A percentile compares a stretch with the other conserved stretches of the same genome.
Evolutionary conservation across 345 rosid species (phyloP).

Genomic region (Heritiera littoralis): DNA sequence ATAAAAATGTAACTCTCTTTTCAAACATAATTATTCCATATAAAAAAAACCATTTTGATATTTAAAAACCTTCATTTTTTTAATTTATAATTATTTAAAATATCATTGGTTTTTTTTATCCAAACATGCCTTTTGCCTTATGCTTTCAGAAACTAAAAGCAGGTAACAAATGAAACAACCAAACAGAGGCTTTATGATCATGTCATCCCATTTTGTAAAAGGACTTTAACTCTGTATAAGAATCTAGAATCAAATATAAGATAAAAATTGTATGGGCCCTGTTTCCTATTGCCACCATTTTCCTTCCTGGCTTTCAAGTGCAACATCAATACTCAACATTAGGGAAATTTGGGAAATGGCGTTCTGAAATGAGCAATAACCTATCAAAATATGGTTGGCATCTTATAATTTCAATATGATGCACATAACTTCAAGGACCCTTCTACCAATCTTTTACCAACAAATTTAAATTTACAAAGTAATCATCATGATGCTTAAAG

Average conservation of each 20-base stretch:
- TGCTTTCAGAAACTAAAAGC: neutral
- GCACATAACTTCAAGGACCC: constrained; percentile 5
- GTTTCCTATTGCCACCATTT: neutral
- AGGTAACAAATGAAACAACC: neutral
- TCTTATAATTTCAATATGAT: neutral
- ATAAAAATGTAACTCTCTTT: neutral
- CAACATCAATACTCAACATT: neutral
- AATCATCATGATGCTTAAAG: neutral
- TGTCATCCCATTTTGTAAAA: neutral
- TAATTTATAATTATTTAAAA: neutral
- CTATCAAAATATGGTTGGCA: neutral
- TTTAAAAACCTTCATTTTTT: neutral
- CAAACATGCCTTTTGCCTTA: neutral
- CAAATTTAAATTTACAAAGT: neutral
- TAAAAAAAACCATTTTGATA: neutral
- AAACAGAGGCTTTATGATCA: neutral
- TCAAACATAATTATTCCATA: neutral
- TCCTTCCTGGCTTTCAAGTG: neutral
- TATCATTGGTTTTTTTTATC: neutral
- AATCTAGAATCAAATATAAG: neutral
- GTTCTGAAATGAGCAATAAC: neutral
- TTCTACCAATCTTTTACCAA: neutral
- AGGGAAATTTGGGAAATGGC: neutral
- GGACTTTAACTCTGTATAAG: neutral
- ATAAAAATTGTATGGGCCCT: neutral